Conservation (phyloP, 1,284 basidiomycete genomes). For the Sutorius eximius region DNA sequence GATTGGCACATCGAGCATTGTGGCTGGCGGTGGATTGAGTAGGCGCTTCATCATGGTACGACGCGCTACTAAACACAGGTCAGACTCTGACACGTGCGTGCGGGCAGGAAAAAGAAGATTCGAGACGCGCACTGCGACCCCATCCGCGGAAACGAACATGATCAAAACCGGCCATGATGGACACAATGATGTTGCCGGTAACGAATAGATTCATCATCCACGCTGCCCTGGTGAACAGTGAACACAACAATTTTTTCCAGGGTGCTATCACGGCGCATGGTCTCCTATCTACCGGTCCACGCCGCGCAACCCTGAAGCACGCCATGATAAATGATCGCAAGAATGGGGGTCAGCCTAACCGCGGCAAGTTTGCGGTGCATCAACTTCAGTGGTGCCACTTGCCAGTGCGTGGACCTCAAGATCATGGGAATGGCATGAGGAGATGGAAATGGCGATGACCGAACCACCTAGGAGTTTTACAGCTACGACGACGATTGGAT, state of each 20-base stretch:
- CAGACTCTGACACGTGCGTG: conserved; percentile 20
- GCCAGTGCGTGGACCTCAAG: neutral
- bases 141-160: conserved; percentile 12
- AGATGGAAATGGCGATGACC: neutral
- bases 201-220: neutral
- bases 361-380: conserved; percentile 10
- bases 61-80: conserved; percentile 7
- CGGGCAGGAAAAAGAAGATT: conserved; percentile 15
- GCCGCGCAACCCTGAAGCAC: conserved; percentile 11
- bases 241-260: neutral
- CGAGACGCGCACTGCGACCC: neutral
- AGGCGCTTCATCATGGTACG: neutral
- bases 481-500: neutral
- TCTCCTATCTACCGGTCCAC: conserved; percentile 6
- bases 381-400: neutral
- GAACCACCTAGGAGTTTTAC: neutral
- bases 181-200: neutral
- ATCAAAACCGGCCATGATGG: neutral
- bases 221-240: neutral
- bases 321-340: conserved; percentile 1
- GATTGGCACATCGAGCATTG: neutral
- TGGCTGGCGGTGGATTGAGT: neutral
- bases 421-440: neutral
- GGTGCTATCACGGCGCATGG: neutral
- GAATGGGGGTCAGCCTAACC: neutral